phyloP scores from a whole-genome alignment of 345 rosid genomes.

The Aquilaria yunnanensis region DNA sequence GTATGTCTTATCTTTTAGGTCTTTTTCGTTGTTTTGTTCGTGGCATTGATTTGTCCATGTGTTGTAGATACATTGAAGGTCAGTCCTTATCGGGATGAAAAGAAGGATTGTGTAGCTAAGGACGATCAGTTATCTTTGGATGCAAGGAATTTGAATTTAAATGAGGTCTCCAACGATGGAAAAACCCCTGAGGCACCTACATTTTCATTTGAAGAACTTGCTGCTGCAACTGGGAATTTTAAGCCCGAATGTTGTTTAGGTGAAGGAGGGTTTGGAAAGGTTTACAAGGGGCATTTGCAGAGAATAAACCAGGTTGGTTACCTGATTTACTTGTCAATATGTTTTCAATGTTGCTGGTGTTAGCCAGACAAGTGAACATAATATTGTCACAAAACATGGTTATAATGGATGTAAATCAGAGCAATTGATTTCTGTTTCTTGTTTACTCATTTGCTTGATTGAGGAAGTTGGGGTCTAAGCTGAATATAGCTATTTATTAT shows the following conservation, averaged over 20 bases:
- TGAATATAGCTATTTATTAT: slow-evolving; percentile 6
- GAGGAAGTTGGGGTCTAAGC: slow-evolving; percentile 2
- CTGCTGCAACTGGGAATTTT: slow-evolving; percentile 55
- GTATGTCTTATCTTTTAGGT: slow-evolving; percentile 1
- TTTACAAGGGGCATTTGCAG: slow-evolving; percentile 57
- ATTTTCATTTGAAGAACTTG: slow-evolving; percentile 58
- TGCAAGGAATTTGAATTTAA: slow-evolving; percentile 41
- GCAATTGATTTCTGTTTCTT: background rate
- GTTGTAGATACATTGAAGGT: slow-evolving; percentile 40
- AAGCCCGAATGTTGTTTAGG: slow-evolving; percentile 62
- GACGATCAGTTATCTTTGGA: slow-evolving; percentile 44
- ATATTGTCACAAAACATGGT: no score
- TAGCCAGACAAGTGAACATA: background rate
- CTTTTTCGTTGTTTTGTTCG: slow-evolving; percentile 5
- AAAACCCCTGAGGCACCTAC: slow-evolving; percentile 33
- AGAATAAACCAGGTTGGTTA: slow-evolving; percentile 47
- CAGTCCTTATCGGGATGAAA: slow-evolving; percentile 30
- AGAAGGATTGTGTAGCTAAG: slow-evolving; percentile 28
- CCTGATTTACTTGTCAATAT: slow-evolving; percentile 2
- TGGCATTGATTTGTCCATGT: slow-evolving; percentile 14
- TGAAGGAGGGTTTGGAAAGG: slow-evolving; percentile 91
- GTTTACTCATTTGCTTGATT: background rate
- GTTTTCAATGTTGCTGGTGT: background rate
- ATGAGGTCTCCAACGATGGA: slow-evolving; percentile 36
- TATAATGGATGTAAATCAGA: no score